Evolutionary conservation across 495 filamentous ascomycete species (phyloP), one percentile per base, ranked within the genome.

Genomic region (Penicillium turbatum): DNA sequence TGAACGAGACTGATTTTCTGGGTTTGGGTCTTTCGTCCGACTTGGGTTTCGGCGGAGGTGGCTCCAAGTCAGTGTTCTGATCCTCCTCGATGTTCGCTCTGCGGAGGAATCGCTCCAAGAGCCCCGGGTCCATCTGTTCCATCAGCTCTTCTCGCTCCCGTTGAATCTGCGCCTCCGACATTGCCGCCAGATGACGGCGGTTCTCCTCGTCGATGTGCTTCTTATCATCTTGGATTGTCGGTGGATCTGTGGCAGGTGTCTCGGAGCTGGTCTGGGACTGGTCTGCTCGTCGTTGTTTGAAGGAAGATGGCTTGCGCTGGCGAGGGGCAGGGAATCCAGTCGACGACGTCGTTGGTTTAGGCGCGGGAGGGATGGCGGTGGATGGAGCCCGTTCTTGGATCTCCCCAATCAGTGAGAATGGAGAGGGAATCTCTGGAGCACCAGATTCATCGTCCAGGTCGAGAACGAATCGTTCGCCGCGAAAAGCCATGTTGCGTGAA

Each of bases 291-390:
- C 81, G 82, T 63, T 89, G 83, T 60, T 89, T 91, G 78, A 96
- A 96, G 27, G 85, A 79, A 6, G 90, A 95, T 0, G 74, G 62
- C 36, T 79, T 72, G 36, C 92, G 85, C 61, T 86, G 92, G 63
- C 87, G 92, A 72, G 88, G 92, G 38, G 81, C 82, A 24, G 93
- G 93, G 56, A 97, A 97, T 1, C 92, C 93, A n/a, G 78, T 84
- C 37, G 61, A 56, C 34, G 52, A 51, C 4, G 57, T 51, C n/a
- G 81, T 80, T 15, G 80, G 68, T 47, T 74, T 80, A 10, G 86
- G 83, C 42, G 77, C 75, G 6, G 90, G 88, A 39, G 78, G 80
- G 1, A 79, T 66, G 12, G 75, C 70, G 21, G 72, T 62, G 27
- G 78, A 65, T 11, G 84, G 70, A 30, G 62, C 70, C 34, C 88